Evolutionary conservation across 371 early-diverging fungal species (phyloP), one percentile per base, ranked within the genome.

Genomic region (Lichtheimia hyalospora): DNA sequence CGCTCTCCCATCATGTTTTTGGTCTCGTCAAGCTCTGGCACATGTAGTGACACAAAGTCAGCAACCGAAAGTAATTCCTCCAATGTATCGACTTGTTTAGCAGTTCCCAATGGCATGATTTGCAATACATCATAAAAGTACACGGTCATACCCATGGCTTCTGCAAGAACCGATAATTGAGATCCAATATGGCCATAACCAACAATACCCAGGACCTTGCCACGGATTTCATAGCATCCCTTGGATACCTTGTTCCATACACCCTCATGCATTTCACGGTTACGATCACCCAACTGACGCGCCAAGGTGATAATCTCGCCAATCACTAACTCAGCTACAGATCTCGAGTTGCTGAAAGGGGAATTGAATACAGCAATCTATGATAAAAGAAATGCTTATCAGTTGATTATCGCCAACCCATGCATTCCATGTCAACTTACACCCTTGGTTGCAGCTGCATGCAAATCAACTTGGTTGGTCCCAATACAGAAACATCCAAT

Each of bases 401-500:
- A 6, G 23, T 43, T 42, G 41, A 13, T 6, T 5, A 40, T 43
- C 56, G 5, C 13, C 46, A 46, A 16, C 46, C 46, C 46, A 46
- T 21, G 34, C 34, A 34, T 27, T 27, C 44, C n/a, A 44, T 21
- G 10, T 5, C 46, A 5, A 85, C 85, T 83, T 81, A 93, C 92
- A 55, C 96, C 97, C 61, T 88, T 83, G 15, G 78, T 73, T 13
- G 96, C 89, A 50, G 98, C 97, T 64, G 84, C 77, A 52, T 87
- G 86, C 27, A 97, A 79, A 72, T 97, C 93, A 28, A 98, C 97
- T 74, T 97, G 96, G 79, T 97, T 97, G 34, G 97, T 96, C 49
- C 97, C 97, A 68, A 97, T 97, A 77, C 98, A 98, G 87, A 98
- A 98, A 71, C 98, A 98, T 21, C 98, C 99, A 69, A 98, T 91